A percentile compares a stretch with the other conserved stretches of the same genome.
Evolutionary conservation across 805 yeast genomes (phyloP).

Genomic region (Saturnispora quitensis): DNA sequence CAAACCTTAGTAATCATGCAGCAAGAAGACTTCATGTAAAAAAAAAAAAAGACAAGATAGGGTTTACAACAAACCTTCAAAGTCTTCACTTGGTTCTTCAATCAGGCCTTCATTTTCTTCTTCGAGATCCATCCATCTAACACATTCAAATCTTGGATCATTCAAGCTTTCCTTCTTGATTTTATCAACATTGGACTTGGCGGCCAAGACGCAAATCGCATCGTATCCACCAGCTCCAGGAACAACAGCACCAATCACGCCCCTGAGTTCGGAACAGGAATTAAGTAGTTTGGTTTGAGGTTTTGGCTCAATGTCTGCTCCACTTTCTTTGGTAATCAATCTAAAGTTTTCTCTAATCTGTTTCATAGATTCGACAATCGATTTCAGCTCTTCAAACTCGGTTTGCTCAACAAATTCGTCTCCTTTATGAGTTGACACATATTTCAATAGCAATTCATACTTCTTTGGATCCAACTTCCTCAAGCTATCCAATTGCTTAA

Average conservation of each 20-base stretch:
- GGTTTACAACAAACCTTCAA: constrained; percentile 17
- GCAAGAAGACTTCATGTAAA: background rate
- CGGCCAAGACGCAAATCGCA: constrained; percentile 71
- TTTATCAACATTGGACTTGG: constrained; percentile 32
- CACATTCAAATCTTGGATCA: constrained; percentile 32
- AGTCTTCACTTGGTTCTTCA: constrained; percentile 35
- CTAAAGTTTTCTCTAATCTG: constrained; percentile 51
- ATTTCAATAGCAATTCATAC: constrained; percentile 28
- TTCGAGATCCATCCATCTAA: constrained; percentile 58
- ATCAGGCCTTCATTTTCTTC: constrained; percentile 55
- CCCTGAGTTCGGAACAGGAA: constrained; percentile 44
- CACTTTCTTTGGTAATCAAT: constrained; percentile 51
- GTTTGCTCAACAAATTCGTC: constrained; percentile 6
- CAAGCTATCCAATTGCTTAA: constrained; percentile 33
- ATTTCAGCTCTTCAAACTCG: constrained; percentile 21
- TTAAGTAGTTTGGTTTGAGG: constrained; percentile 66
- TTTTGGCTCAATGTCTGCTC: constrained; percentile 84
- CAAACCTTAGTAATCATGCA: background rate
- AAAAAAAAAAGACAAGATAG: background rate
- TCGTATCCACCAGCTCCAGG: constrained; percentile 99
- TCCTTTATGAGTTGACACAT: constrained; percentile 12
- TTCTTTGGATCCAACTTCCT: constrained; percentile 23
- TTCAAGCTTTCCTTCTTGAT: constrained; percentile 19
- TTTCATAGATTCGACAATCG: constrained; percentile 33
- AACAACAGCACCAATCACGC: constrained; percentile 91